Evolutionary conservation across 2,329 filamentous ascomycete species (phyloP).

Genomic region (Scorias spongiosa): DNA sequence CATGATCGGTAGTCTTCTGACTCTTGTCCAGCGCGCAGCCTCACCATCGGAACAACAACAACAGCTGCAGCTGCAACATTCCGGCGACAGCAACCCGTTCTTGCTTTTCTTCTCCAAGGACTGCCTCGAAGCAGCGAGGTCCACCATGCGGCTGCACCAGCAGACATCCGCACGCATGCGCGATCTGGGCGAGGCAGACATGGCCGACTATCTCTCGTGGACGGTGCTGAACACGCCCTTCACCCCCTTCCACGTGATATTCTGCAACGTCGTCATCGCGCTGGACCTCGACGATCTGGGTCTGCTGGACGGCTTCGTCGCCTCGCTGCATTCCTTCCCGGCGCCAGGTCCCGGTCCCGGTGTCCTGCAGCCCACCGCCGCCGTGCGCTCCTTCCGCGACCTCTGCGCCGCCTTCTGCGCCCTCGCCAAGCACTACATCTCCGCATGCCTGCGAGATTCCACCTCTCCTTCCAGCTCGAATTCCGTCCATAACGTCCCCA

Average conservation of each 20-base stretch:
- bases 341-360: slow-evolving; percentile 1
- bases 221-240: slow-evolving; percentile 39
- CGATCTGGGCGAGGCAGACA: slow-evolving; percentile 1
- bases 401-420: slow-evolving; percentile 11
- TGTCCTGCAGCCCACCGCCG: slow-evolving; percentile 9
- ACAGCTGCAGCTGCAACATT: not conserved
- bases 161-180: slow-evolving; percentile 1
- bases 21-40: not conserved
- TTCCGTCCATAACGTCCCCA: not conserved
- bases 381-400: slow-evolving; percentile 7
- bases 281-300: slow-evolving; percentile 8
- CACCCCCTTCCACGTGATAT: slow-evolving; percentile 44
- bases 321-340: slow-evolving; percentile 4
- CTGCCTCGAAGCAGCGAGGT: slow-evolving; percentile 4
- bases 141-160: slow-evolving; percentile 3
- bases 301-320: slow-evolving; percentile 11
- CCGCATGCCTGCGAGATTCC: not conserved
- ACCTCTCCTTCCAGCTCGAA: not conserved
- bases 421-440: slow-evolving; percentile 6
- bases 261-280: slow-evolving; percentile 21
- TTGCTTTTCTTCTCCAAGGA: not conserved
- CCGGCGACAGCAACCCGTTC: slow-evolving; percentile 4
- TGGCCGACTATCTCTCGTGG: slow-evolving; percentile 15
- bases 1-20: not conserved
- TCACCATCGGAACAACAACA: not conserved